Evolutionary conservation across 2,329 filamentous ascomycete species (phyloP).

Genomic region (Monosporascus sp.): DNA sequence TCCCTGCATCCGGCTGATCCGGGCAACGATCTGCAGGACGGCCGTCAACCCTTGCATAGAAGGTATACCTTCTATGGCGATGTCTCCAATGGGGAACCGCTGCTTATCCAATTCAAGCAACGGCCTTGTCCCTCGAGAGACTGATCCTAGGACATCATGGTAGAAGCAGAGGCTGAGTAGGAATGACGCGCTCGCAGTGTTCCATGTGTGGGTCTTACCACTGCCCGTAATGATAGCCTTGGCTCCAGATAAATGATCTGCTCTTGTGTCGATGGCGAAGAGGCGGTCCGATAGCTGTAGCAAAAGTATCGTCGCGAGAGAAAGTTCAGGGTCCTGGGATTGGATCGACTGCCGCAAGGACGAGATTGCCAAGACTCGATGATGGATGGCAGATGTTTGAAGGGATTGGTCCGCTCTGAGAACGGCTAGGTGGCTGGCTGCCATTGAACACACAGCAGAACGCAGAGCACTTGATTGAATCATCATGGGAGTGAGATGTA

Average conservation of each 20-base stretch:
- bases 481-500: conserved; percentile 26
- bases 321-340: conserved; percentile 17
- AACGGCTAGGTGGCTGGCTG: conserved; percentile 24
- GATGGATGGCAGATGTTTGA: conserved; percentile 13
- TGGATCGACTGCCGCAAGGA: conserved; percentile 14
- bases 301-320: conserved; percentile 25
- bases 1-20: conserved; percentile 20
- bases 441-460: conserved; percentile 24
- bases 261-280: conserved; percentile 21
- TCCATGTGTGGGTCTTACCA: conserved; percentile 5
- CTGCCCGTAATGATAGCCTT: conserved; percentile 23
- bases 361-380: conserved; percentile 18
- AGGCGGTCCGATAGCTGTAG: conserved; percentile 26
- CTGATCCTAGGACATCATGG: conserved; percentile 25
- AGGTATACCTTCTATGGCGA: conserved; percentile 8
- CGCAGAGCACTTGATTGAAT: conserved; percentile 20
- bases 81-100: conserved; percentile 7
- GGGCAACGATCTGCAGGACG: conserved; percentile 16
- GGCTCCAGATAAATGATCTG: conserved; percentile 25
- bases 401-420: conserved; percentile 17
- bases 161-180: conserved; percentile 25
- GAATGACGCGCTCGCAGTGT: conserved; percentile 19
- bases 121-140: conserved; percentile 19
- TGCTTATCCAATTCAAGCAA: conserved; percentile 16
- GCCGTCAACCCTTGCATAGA: conserved; percentile 16